These are phyloP conservation scores for Xylariaceae sp. DNA, from an alignment of 2,329 filamentous ascomycete species.

Conservation along the genomic window DNA sequence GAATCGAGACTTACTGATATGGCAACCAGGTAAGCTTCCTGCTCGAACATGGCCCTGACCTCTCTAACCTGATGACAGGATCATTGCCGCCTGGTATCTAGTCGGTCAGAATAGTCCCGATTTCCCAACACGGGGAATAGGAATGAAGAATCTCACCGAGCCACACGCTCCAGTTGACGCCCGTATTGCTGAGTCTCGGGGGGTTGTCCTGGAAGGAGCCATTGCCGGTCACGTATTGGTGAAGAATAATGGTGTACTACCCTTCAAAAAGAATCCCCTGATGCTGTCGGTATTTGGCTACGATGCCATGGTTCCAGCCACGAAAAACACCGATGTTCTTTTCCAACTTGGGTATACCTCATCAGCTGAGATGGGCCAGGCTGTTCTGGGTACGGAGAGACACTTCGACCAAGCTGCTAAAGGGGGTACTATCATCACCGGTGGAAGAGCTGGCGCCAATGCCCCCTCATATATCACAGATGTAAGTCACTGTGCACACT, in stretches of 20 bases:
- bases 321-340: constrained; percentile 43
- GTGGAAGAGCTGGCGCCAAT: constrained; percentile 48
- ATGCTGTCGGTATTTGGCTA: constrained; percentile 57
- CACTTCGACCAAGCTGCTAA: constrained; percentile 46
- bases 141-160: constrained; percentile 56
- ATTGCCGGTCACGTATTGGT: constrained; percentile 66
- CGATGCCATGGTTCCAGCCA: constrained; percentile 52
- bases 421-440: constrained; percentile 48
- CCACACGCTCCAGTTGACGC: constrained; percentile 46
- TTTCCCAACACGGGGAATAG: constrained; percentile 43
- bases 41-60: constrained; percentile 25
- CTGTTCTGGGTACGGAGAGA: constrained; percentile 38
- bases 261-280: constrained; percentile 51
- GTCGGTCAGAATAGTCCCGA: constrained; percentile 45
- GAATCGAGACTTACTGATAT: constrained; percentile 72
- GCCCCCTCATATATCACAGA: constrained; percentile 46
- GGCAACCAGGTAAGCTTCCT: constrained; percentile 58
- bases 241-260: constrained; percentile 66
- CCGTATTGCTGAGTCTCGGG: constrained; percentile 40
- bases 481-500: constrained; percentile 33
- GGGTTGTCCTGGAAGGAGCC: constrained; percentile 46
- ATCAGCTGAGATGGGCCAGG: constrained; percentile 42
- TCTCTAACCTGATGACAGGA: constrained; percentile 47
- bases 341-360: constrained; percentile 46
- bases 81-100: constrained; percentile 57